Evolutionary conservation across 1,284 basidiomycete species (phyloP), one percentile per base, ranked within the genome.

Genomic region (Retiboletus flavoniger): DNA sequence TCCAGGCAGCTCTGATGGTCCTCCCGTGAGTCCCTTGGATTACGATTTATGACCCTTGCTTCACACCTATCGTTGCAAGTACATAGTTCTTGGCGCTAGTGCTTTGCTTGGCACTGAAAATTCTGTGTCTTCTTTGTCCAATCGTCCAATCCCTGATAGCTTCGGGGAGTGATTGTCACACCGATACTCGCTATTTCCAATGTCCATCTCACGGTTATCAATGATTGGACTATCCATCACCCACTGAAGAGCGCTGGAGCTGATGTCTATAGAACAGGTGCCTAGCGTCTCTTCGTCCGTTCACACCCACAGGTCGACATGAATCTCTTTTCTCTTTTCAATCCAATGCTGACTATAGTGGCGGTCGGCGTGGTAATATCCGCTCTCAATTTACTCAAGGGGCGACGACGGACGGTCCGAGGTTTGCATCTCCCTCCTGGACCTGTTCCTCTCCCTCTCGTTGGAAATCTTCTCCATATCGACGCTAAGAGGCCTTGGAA

Each of bases 401-500:
- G 50, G 16, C 49, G 50, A 36, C 48, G 34, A 44, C 46, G 50
- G 35, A 19, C 34, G 2, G 6, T 24, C 13, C 41, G 24, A 7
- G 54, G 56, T 1, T 35, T 17, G 48, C 60, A 17, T 19, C 52
- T 65, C 16, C 64, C 56, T 49, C 66, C 66, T n/a, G 64, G 66
- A 11, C 64, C 63, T 16, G 3, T 28, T 13, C 54, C 57, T 21
- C 52, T 65, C 24, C 66, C 66, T 2, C 8, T 69, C 7, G 26
- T 65, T 11, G 64, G 64, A 0, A 68, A 63, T 44, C 8, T 58
- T 21, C 38, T 68, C 36, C 34, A 46, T 24, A 64, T 68, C n/a
- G 47, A 68, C 16, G 10, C 53, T 1, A 50, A 56, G 28, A 56
- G 51, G 16, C 64, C 64, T 21, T 67, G 63, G 63, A n/a, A 35